Base-by-base conservation (phyloP, 768 basidiomycete species). In the Phanerochaete sordida region DNA sequence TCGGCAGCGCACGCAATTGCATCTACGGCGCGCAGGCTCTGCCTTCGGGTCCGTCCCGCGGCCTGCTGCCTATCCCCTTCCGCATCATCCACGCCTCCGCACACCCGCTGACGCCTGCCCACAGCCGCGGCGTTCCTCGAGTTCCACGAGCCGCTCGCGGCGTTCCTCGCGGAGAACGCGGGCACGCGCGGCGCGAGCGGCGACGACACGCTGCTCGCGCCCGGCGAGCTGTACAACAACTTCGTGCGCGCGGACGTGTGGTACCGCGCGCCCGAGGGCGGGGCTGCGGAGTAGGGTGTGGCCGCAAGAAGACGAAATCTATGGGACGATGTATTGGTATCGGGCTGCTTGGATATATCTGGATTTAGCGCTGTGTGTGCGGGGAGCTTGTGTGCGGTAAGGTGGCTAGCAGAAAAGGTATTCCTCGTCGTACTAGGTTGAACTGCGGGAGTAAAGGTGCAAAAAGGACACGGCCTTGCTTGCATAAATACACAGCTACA, bases 211-310 rank as follows among this genome's bases (percentile, higher is more conserved):
- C 74, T 91, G 43, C 72, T 91, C 58, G 84, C 86, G 23, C 82
- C 84, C 23, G 85, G 84, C 56, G 87, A 90, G 73, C 66, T 91
- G 43, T 91, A 90, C 73, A 83, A 89, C 73, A 87, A 89, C 65
- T 89, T 82, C 62, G 84, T 87, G 49, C 79, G 82, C 43, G 77
- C 77, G 57, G 83, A 85, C 70, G 81, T 88, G 26, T 65, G 73
- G 64, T 71, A 49, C 39, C 39, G 39, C 19, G 19, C 39, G 39
- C 39, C 39, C 8, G 11, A 43, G 39, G 39, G 39, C 5, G 39
- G 8, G 39, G 8, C 19, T 11, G 39, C 39, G 19, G 39, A 43
- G 39, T 43, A 19, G 19, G 33, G 7, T 7, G 33, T 6, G 33
- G 39, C 8, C 8, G 39, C 11, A 43, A 19, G 19, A 19, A 43